A percentile compares a stretch with the other conserved stretches of the same genome.
Conservation (phyloP, 2,329 filamentous ascomycete species). For the Lasiodiplodia hormozganensis region DNA sequence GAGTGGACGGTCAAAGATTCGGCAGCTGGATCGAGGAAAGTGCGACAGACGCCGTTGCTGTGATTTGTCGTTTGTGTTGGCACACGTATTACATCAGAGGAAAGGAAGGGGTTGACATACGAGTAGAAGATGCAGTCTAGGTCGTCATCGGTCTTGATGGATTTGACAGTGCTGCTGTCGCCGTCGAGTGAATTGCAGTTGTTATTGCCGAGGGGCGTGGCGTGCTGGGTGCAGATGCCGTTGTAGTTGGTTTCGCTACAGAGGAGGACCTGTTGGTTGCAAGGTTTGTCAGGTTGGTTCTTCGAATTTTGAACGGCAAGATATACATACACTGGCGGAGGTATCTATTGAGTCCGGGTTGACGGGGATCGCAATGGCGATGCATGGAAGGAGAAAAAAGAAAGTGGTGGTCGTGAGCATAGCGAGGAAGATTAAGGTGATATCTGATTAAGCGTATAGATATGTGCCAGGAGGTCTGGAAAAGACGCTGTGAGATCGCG, state of each 20-base stretch:
- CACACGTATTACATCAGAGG: too few species aligned
- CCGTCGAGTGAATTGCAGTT: slow-evolving; percentile 9
- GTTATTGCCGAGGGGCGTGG: slow-evolving; percentile 8
- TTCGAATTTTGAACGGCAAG: background rate
- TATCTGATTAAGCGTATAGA: background rate
- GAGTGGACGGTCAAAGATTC: background rate
- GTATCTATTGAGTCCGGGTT: background rate
- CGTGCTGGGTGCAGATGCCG: background rate
- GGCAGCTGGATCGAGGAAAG: background rate
- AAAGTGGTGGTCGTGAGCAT: background rate
- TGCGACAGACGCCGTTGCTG: slow-evolving; percentile 16
- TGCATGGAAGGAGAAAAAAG: background rate
- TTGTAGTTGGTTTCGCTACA: slow-evolving; percentile 3
- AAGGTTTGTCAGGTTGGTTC: background rate
- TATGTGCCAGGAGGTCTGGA: background rate
- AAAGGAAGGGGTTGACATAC: background rate
- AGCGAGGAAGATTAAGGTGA: background rate
- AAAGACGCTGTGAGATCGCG: background rate
- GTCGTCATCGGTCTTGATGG: background rate
- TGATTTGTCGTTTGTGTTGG: background rate
- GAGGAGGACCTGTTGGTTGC: background rate
- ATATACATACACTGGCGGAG: background rate
- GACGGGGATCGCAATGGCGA: background rate
- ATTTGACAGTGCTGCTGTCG: background rate
- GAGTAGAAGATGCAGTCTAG: slow-evolving; percentile 22